phyloP scores from a whole-genome alignment of 1,139 yeast species.

The Zygosaccharomyces sapae region DNA sequence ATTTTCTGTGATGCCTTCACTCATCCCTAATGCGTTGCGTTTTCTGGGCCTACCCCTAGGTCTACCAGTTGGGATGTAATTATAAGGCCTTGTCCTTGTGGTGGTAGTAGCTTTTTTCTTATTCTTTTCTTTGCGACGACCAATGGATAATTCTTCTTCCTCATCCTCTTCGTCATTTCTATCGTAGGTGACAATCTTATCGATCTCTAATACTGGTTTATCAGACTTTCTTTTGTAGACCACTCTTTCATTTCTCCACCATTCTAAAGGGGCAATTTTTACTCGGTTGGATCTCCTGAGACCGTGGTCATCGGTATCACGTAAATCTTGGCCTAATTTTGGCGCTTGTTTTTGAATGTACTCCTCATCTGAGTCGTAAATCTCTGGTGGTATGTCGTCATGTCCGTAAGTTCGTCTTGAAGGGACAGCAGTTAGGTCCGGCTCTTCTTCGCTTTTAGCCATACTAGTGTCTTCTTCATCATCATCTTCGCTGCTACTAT shows the following conservation, averaged over 20 bases:
- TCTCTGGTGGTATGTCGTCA: slow-evolving; percentile 13
- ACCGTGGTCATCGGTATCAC: slow-evolving; percentile 20
- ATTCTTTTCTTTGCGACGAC: slow-evolving; percentile 19
- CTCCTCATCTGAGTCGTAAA: slow-evolving; percentile 28
- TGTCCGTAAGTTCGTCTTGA: slow-evolving; percentile 5
- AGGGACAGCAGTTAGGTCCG: background rate
- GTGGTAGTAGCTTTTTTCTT: slow-evolving; percentile 23
- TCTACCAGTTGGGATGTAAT: slow-evolving; percentile 28
- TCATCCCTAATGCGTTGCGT: slow-evolving; percentile 5
- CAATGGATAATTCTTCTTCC: slow-evolving; percentile 20
- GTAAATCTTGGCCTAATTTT: slow-evolving; percentile 18
- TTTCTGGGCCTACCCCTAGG: slow-evolving; percentile 31
- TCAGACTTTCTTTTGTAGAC: slow-evolving; percentile 54
- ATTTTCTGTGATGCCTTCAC: slow-evolving; percentile 13
- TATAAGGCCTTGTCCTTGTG: slow-evolving; percentile 25
- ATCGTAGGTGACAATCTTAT: slow-evolving; percentile 50
- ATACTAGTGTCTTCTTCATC: slow-evolving; percentile 10
- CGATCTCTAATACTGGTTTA: slow-evolving; percentile 55
- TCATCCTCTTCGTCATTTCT: slow-evolving; percentile 34
- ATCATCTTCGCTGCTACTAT: slow-evolving; percentile 11
- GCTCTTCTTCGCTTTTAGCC: background rate
- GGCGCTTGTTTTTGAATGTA: slow-evolving; percentile 25
- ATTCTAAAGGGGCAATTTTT: slow-evolving; percentile 69
- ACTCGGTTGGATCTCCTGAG: slow-evolving; percentile 57
- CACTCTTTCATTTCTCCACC: slow-evolving; percentile 79